Conservation (phyloP, 805 yeast genomes). For the baker's yeast (Saccharomyces cerevisiae) region DNA sequence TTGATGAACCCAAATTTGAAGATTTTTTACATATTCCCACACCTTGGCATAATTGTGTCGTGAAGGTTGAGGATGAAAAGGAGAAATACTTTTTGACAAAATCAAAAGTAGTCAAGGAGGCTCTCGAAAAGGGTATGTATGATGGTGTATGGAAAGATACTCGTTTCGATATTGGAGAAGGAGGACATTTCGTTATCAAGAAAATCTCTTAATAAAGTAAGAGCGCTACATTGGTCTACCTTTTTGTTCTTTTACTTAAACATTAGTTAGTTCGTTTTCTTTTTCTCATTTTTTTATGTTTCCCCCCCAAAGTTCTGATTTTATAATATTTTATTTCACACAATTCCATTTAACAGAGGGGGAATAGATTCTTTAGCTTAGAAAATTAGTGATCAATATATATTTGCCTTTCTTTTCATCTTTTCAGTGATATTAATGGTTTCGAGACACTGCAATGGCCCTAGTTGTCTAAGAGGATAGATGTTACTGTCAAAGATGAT, state of each 20-base stretch:
- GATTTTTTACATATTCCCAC: constrained; percentile 57
- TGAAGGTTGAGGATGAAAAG: constrained; percentile 31
- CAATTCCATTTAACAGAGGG: background rate
- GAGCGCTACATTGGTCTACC: background rate
- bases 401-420: background rate
- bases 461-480: background rate
- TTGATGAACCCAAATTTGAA: constrained; percentile 38
- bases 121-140: constrained; percentile 30
- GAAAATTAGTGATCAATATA: background rate
- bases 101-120: constrained; percentile 32
- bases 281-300: background rate
- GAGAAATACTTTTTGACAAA: constrained; percentile 31
- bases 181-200: constrained; percentile 27
- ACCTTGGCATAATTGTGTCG: constrained; percentile 57
- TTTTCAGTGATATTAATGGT: background rate
- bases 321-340: background rate
- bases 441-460: background rate
- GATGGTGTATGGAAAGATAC: constrained; percentile 33
- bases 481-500: background rate
- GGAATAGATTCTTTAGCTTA: background rate
- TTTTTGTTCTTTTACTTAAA: background rate
- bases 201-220: constrained; percentile 2
- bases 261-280: constrained; percentile 2
- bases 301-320: background rate
- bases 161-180: constrained; percentile 26